Conservation (phyloP, 2,329 filamentous ascomycete genomes). For the Cadophora sp. region DNA sequence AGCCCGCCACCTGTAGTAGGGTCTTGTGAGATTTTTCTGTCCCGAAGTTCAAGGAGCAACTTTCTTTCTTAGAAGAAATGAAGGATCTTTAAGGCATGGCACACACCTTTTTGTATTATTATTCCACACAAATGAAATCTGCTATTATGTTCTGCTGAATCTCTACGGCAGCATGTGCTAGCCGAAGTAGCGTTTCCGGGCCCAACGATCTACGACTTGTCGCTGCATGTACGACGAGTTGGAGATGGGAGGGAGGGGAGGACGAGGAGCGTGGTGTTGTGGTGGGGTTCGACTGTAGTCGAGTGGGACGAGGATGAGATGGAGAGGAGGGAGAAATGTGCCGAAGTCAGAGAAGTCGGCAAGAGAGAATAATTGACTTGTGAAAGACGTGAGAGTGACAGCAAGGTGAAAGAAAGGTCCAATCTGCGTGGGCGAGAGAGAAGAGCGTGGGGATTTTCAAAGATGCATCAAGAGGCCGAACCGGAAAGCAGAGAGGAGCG, state of each 20-base stretch:
- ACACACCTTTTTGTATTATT: slow-evolving; percentile 12
- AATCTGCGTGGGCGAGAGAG: not conserved
- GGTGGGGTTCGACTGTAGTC: slow-evolving; percentile 11
- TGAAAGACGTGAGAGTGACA: not conserved
- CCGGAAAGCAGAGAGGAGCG: slow-evolving; percentile 8
- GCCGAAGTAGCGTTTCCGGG: slow-evolving; percentile 52
- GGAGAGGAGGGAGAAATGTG: not conserved
- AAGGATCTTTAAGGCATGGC: not conserved
- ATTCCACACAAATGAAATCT: not conserved
- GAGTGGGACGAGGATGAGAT: slow-evolving; percentile 8
- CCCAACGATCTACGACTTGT: slow-evolving; percentile 57
- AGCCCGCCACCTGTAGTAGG: not conserved
- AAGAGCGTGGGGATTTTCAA: not conserved
- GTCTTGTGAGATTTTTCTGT: not conserved
- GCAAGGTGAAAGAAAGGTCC: not conserved
- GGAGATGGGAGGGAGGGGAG: slow-evolving; percentile 1
- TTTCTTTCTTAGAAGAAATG: not conserved
- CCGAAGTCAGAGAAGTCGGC: not conserved
- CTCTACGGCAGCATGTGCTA: slow-evolving; percentile 43
- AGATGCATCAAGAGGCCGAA: not conserved
- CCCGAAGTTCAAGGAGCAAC: not conserved
- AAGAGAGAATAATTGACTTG: not conserved
- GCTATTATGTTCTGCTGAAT: slow-evolving; percentile 15
- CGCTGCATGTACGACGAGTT: slow-evolving; percentile 56
- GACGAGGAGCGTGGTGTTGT: slow-evolving; percentile 8